These are phyloP conservation scores for Sclerotinia trifoliorum DNA, from an alignment of 2,329 filamentous ascomycete genomes.

Conservation along the genomic window DNA sequence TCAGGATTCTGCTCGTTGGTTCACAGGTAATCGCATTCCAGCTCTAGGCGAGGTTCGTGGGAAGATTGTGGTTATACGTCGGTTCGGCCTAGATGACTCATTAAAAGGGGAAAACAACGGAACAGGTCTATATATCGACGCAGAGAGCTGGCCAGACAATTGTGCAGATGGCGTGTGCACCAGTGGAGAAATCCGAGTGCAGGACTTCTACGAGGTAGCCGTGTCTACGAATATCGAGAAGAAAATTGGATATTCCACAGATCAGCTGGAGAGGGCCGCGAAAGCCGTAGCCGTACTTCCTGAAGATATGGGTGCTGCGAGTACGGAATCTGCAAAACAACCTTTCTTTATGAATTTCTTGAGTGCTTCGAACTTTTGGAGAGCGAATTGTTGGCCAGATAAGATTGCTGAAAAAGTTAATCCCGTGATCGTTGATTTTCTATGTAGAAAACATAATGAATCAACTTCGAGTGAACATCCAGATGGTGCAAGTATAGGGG, in stretches of 20 bases:
- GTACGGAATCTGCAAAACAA: constrained; percentile 31
- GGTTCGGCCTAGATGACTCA: constrained; percentile 66
- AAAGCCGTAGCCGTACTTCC: constrained; percentile 50
- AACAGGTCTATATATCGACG: constrained; percentile 60
- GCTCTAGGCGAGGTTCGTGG: constrained; percentile 75
- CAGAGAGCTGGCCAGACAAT: constrained; percentile 80
- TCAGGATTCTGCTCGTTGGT: constrained; percentile 64
- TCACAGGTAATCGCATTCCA: constrained; percentile 73
- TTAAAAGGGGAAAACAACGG: constrained; percentile 50
- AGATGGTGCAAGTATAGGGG: constrained; percentile 50
- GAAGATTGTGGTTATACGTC: constrained; percentile 78
- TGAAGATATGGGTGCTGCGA: constrained; percentile 39
- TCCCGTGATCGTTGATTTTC: constrained; percentile 65
- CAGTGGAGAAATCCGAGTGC: constrained; percentile 75
- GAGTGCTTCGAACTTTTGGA: constrained; percentile 92
- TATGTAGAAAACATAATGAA: constrained; percentile 56
- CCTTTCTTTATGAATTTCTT: constrained; percentile 91
- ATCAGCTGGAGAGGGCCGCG: constrained; percentile 73
- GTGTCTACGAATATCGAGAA: constrained; percentile 72
- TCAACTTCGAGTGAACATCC: constrained; percentile 26
- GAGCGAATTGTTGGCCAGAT: constrained; percentile 87
- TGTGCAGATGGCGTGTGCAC: constrained; percentile 70
- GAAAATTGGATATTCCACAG: constrained; percentile 73
- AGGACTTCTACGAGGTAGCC: constrained; percentile 91
- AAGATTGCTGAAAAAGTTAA: constrained; percentile 86